Conservation (phyloP, 192 early-diverging fungal genomes). For the Gorgonomyces haynaldii region DNA sequence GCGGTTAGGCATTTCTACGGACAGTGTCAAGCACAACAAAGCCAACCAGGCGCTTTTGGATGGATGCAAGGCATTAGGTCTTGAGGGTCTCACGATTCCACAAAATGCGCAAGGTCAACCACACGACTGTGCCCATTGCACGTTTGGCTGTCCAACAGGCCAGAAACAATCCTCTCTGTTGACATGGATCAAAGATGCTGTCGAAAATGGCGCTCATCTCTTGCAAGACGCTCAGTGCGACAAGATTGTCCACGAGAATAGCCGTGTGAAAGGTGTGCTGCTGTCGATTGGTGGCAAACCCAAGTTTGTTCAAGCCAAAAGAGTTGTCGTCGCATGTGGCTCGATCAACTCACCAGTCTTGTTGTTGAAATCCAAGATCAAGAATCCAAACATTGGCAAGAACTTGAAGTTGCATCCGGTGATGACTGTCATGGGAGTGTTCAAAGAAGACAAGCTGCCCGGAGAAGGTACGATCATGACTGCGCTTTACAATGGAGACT, state of each 20-base stretch:
- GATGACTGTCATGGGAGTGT: conserved; percentile 48
- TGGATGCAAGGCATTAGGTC: conserved; percentile 56
- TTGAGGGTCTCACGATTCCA: conserved; percentile 37
- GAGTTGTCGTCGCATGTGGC: conserved; percentile 45
- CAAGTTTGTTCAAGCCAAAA: conserved; percentile 33
- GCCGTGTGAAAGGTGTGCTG: conserved; percentile 45
- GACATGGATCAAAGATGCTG: conserved; percentile 61
- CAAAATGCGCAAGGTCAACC: conserved; percentile 47
- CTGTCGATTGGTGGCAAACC: conserved; percentile 11
- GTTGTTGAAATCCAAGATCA: conserved; percentile 50
- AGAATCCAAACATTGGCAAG: conserved; percentile 55
- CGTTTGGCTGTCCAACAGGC: conserved; percentile 57
- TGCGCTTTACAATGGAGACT: conserved; percentile 40
- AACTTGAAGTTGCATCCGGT: conserved; percentile 57
- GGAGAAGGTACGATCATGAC: conserved; percentile 52
- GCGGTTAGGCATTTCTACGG: conserved; percentile 42
- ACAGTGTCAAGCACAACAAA: conserved; percentile 47
- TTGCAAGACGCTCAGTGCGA: conserved; percentile 45
- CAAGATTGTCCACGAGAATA: conserved; percentile 39
- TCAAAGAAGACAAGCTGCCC: conserved; percentile 30
- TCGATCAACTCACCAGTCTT: conserved; percentile 56
- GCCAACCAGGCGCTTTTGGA: conserved; percentile 54
- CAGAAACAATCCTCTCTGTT: conserved; percentile 55
- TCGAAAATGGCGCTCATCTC: conserved; percentile 47
- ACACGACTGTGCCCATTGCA: conserved; percentile 18